phyloP scores from a whole-genome alignment of 306 rosid genomes.

The Dicorynia guianensis region DNA sequence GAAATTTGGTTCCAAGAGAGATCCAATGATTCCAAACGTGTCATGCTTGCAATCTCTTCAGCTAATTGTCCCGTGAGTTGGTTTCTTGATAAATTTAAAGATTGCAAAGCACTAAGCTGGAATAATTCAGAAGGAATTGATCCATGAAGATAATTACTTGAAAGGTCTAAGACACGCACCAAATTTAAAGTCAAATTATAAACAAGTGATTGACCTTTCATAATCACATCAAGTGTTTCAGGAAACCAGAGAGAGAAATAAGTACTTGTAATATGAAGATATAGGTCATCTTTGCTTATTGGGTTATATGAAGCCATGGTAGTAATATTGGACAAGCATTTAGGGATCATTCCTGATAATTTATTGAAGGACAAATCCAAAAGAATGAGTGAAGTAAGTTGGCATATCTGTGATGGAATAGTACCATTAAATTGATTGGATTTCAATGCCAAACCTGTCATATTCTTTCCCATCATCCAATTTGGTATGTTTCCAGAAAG shows the following conservation, averaged over 20 bases:
- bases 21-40: slow-evolving; percentile 38
- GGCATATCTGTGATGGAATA: slow-evolving; percentile 35
- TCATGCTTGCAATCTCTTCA: slow-evolving; percentile 24
- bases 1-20: slow-evolving; percentile 22
- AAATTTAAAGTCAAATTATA: slow-evolving; percentile 25
- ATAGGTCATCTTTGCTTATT: background rate
- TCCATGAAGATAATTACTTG: slow-evolving; percentile 24
- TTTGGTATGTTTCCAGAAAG: slow-evolving; percentile 36
- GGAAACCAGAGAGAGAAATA: background rate
- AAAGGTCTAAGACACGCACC: slow-evolving; percentile 33
- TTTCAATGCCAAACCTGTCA: slow-evolving; percentile 31
- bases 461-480: background rate
- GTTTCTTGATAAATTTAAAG: slow-evolving; percentile 47
- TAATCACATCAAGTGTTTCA: slow-evolving; percentile 6
- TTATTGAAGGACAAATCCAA: slow-evolving; percentile 35
- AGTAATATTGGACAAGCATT: slow-evolving; percentile 26
- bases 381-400: slow-evolving; percentile 31
- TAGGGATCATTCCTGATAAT: slow-evolving; percentile 40
- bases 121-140: slow-evolving; percentile 38
- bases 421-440: slow-evolving; percentile 39
- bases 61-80: slow-evolving; percentile 36
- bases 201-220: slow-evolving; percentile 13
- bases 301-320: slow-evolving; percentile 15
- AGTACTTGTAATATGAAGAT: too few relatives aligned
- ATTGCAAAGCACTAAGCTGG: background rate